Evolutionary conservation across 2,329 filamentous ascomycete genomes (phyloP), one percentile per base, ranked within the genome.

Genomic region (Fusarium burgessii): DNA sequence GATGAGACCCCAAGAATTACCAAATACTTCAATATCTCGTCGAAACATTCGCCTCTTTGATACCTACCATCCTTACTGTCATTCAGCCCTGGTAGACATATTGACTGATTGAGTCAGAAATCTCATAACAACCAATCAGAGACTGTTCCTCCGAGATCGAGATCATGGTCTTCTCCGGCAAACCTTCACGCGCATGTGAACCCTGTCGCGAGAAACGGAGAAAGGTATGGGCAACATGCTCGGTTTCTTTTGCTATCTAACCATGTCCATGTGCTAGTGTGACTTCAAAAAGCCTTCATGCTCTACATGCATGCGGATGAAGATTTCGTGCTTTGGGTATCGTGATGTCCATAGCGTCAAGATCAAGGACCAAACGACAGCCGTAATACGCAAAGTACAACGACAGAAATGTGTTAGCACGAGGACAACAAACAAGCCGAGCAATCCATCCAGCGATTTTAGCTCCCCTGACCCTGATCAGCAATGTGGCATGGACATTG

Each of bases 131-230:
- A 38, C 29, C 51, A 47, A 55, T 55, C 32, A 25, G 9, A 43
- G 17, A 32, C n/a, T 2, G 12, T 13, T 1, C 20, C 14, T 23
- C 41, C 13, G 12, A 36, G 23, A 27, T 13, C 20, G 13, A 9
- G 4, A 27, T 3, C 27, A 58, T 58, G 56, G 56, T 58, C 35
- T 58, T 58, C 27, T 58, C 56, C 1, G 56, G 56, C 7, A 58
- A 42, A 3, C 47, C 38, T 18, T 58, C 56, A 13, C 46, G 49
- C 11, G 47, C 56, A 14, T 58, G 56, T 20, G 49, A 33, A 23
- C 57, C 49, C 49, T 56, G 57, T 36, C 49, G 57, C 17, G 29
- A 56, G 14, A 61, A 61, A n/a, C 40, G 58, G 7, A 57, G 58
- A 60, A 60, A 60, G 50, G 58, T 60, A 60, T 29, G n/a, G 10